Percentiles rank a stretch among this genome's conserved stretches.
Evolutionary conservation across 805 yeast genomes (phyloP).

Genomic region (Tetrapisispora phaffii): DNA sequence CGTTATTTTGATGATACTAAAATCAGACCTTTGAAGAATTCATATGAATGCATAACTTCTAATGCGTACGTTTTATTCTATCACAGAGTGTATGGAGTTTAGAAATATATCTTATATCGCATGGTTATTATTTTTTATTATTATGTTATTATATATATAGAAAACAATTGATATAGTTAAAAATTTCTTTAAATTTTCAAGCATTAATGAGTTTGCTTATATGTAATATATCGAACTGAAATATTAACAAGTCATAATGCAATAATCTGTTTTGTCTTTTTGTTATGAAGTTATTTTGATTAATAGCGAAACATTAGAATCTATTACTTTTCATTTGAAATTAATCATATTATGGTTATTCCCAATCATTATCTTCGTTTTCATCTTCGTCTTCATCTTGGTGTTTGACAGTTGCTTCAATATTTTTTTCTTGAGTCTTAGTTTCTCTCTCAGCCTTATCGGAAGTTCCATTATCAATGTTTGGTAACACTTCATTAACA

Average conservation of each 20-base stretch:
- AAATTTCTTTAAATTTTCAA: no score
- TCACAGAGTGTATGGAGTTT: slow-evolving; percentile 32
- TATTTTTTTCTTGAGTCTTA: not conserved
- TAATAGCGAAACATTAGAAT: not conserved
- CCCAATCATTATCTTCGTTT: slow-evolving; percentile 54
- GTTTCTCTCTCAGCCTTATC: not conserved
- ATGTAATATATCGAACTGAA: no score
- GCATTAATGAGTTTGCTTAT: no score
- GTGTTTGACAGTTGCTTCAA: not conserved
- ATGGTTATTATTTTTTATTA: not conserved
- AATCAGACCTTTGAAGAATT: slow-evolving; percentile 43
- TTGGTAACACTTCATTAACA: slow-evolving; percentile 37
- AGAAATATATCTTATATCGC: not conserved
- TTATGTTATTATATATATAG: no score
- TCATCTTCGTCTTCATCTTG: slow-evolving; percentile 21
- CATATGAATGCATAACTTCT: slow-evolving; percentile 48
- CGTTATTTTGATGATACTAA: slow-evolving; percentile 73
- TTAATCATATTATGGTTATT: slow-evolving; percentile 22
- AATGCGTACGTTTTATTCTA: slow-evolving; percentile 83
- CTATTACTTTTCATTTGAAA: not conserved
- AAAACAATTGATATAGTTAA: no score
- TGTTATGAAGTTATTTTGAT: no score
- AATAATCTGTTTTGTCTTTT: no score
- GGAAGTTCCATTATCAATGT: not conserved
- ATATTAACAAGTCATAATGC: no score